Evolutionary conservation across 1,139 yeast genomes (phyloP), one percentile per base, ranked within the genome.

Genomic region (Zygoascus sp.): DNA sequence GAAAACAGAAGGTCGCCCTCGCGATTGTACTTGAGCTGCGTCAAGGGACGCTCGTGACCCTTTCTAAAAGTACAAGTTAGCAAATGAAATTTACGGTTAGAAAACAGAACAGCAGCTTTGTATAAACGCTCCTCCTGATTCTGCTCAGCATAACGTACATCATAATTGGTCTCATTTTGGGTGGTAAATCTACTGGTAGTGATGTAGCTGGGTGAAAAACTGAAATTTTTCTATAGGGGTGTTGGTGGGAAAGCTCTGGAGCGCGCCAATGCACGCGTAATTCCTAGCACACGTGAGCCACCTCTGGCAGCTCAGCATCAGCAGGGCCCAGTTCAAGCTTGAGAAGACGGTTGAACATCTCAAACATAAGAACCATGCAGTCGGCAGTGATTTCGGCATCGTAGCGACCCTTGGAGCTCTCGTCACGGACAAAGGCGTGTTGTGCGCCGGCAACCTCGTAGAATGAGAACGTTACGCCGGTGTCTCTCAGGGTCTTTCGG

Each of bases 1-100:
- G 97, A 82, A 67, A 94, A 85, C 53, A 94, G 77, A 58, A 94
- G 72, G 67, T 94, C 99, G 44, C 99, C 99, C 62, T 94, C 97
- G 57, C 81, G 77, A 76, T 90, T 92, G 73, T 82, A 92, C 66
- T 86, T 90, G 58, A 92, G 92, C 75, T 90, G 96, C 45, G 95
- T 85, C 59, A 66, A 54, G 46, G 70, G 70, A 54, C 70, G 68
- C 53, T 60, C 65, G 60, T 66, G 70, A 46, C 70, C 70, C 37
- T 56, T 56, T 40, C 53, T 49, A 20, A 27, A 25, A n/a, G 16
- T 17, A n/a, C n/a, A 6, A 27, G 43, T 40, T 40, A 40, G 43
- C 34, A 19, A 5, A 11, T 2, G 9, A 11, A 3, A 17, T n/a
- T n/a, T n/a, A n/a, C n/a, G n/a, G n/a, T n/a, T n/a, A n/a, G n/a